These are phyloP conservation scores for Porcisia deanei DNA, from an alignment of 208 protist genomes.

Conservation along the genomic window DNA sequence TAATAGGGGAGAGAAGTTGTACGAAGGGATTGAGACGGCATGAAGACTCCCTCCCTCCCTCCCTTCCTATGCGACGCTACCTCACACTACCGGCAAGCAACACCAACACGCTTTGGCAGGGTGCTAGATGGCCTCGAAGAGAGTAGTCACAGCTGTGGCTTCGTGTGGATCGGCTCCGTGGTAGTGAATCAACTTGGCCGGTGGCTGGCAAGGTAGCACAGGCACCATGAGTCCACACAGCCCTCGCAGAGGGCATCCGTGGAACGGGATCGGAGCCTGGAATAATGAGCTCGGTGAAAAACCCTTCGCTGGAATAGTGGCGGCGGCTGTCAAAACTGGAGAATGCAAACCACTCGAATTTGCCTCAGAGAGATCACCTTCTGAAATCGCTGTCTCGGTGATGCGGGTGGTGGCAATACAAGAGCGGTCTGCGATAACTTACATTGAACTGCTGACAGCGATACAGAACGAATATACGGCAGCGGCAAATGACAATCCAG, in stretches of 20 bases:
- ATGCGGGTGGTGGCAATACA: not conserved
- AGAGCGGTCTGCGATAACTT: not conserved
- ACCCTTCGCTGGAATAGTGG: not conserved
- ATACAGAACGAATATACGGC: not conserved
- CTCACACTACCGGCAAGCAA: not conserved
- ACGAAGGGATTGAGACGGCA: too few species aligned
- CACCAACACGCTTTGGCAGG: conserved; percentile 7
- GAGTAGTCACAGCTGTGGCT: conserved; percentile 2
- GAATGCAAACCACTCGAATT: not conserved
- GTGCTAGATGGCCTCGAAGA: conserved; percentile 19
- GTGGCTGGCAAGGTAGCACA: conserved; percentile 9
- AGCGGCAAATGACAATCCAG: not conserved
- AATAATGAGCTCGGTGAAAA: not conserved
- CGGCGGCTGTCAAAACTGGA: not conserved
- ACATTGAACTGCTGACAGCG: not conserved
- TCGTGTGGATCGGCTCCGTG: conserved; percentile 11
- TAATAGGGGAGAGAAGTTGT: too few species aligned
- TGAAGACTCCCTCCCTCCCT: not conserved
- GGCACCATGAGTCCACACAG: conserved; percentile 4
- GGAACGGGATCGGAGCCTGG: not conserved
- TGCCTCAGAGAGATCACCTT: too few species aligned
- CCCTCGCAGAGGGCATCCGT: not conserved
- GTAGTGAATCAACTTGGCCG: not conserved
- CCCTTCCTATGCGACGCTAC: not conserved
- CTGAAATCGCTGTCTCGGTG: not conserved